Base-by-base conservation (phyloP, 148 eudicot genomes). In the Spergularia marina region DNA sequence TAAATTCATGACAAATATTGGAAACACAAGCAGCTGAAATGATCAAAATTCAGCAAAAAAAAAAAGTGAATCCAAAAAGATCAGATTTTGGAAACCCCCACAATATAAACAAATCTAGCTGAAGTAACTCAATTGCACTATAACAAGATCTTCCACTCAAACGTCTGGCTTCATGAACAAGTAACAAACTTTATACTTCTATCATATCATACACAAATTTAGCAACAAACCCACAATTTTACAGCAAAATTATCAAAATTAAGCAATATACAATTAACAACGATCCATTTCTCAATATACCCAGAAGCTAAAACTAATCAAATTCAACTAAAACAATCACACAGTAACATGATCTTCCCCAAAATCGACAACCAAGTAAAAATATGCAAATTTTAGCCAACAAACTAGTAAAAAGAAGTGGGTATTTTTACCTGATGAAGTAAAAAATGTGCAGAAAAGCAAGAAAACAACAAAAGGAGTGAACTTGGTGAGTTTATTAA, bases 381-480 rank as follows among this genome's bases (percentile, higher is more conserved):
- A 58, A 58, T 21, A n/a, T 1, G 53, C 56, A 68, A n/a, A 17
- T 66, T 44, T 16, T 4, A 44, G 44, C 36, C 16, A 17, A 25
- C 13, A 61, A 34, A 13, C 7, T 20, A 68, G 34, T 6, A 34
- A 10, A 30, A 20, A 55, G 44, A 57, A 63, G 52, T 25, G 70
- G 77, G 68, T 34, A 77, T 18, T 17, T 17, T 78, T 69, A 76
- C 88, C 88, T 53, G 83, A 73, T 5, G 79, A 70, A 72, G 81
- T 83, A 59, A 83, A 67, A 71, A 75, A 25, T 18, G 77, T 81
- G 81, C 60, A 78, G 20, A 76, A 78, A 71, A 79, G 60, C 72
- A 78, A 53, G 76, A 81, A 40, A 2, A 73, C n/a, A 65, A 80
- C 0, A 51, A 85, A 73, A 63, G 71, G 10, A 63, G 86, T 75